Evolutionary conservation across 164 flowering plant species (phyloP).

Genomic region (Berberis thunbergii): DNA sequence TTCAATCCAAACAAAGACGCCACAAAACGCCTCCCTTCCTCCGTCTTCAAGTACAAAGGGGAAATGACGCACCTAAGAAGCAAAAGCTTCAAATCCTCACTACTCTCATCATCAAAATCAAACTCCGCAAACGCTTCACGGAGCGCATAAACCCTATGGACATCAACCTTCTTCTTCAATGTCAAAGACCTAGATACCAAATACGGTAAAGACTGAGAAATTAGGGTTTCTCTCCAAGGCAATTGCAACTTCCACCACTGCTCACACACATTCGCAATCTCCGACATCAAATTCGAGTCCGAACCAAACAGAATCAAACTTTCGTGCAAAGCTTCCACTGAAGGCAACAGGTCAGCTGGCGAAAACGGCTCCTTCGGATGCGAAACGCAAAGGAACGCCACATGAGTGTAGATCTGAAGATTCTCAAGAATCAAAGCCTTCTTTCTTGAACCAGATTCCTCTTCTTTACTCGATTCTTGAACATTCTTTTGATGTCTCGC

Average conservation of each 20-base stretch:
- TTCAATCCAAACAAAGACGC: slow-evolving; percentile 67
- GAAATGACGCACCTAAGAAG: slow-evolving; percentile 66
- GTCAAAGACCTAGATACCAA: slow-evolving; percentile 66
- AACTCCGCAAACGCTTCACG: slow-evolving; percentile 75
- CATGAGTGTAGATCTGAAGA: slow-evolving; percentile 37
- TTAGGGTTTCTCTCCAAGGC: slow-evolving; percentile 54
- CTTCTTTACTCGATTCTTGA: slow-evolving; percentile 3
- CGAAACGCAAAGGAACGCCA: slow-evolving; percentile 41
- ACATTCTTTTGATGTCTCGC: too few species aligned
- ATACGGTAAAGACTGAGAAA: slow-evolving; percentile 72
- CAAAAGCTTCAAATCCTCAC: slow-evolving; percentile 82
- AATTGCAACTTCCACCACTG: slow-evolving; percentile 82
- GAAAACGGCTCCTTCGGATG: slow-evolving; percentile 48
- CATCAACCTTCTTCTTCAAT: slow-evolving; percentile 60
- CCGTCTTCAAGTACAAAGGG: slow-evolving; percentile 76
- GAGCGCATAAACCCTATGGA: slow-evolving; percentile 58
- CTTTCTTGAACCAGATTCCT: slow-evolving; percentile 1
- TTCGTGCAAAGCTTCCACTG: slow-evolving; percentile 56
- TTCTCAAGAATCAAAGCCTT: slow-evolving; percentile 13
- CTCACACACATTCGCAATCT: slow-evolving; percentile 66
- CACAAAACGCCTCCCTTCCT: slow-evolving; percentile 74
- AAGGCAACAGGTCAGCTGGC: slow-evolving; percentile 35
- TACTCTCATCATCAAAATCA: slow-evolving; percentile 91
- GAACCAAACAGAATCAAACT: slow-evolving; percentile 58
- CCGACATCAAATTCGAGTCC: slow-evolving; percentile 38